Evolutionary conservation across 345 rosid genomes (phyloP), one percentile per base, ranked within the genome.

Genomic region (Streptanthus diversifolius): DNA sequence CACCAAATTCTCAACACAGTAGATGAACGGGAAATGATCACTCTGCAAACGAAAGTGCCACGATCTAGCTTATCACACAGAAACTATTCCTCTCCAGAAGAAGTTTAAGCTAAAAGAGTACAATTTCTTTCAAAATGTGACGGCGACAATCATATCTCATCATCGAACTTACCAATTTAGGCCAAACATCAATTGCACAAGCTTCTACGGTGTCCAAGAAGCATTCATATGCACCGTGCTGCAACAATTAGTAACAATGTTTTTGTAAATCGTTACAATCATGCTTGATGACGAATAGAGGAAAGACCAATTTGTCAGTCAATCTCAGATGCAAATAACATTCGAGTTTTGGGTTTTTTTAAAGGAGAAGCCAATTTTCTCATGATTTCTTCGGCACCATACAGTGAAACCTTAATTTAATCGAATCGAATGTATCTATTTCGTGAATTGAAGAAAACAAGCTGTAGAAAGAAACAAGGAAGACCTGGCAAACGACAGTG

Each of bases 171-270:
- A 92, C 98, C 91, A 89, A 45, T 37, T 83, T 58, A 48, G 96
- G 93, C 96, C 96, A 95, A 71, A 63, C 63, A 63, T 86, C 77
- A 40, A 95, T 80, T 0, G 95, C 97, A 68, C 99, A 95, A 13
- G 96, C 97, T 78, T 95, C 97, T 43, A 95, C 85, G 0, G 95
- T 88, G 76, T 91, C 88, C 79, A 95, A 82, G 8, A 87, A 71
- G 82, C 99, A 95, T 63, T 95, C 97, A 19, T 36, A 76, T 1
- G 88, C 86, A 33, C 97, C 99, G 19, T 91, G 99, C 97, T 88
- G 89, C 86, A 78, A 83, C 18, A 41, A 68, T 35, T 45, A 72
- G 2, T 27, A 9, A 39, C 41, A 61, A 67, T 8, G 21, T 53
- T 68, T 1, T 43, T 35, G 22, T 1, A 58, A 44, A 36, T n/a